Percentiles rank a stretch among this genome's conserved stretches.
phyloP scores from a whole-genome alignment of 1,284 basidiomycete genomes.

The Tylopilus sp. region DNA sequence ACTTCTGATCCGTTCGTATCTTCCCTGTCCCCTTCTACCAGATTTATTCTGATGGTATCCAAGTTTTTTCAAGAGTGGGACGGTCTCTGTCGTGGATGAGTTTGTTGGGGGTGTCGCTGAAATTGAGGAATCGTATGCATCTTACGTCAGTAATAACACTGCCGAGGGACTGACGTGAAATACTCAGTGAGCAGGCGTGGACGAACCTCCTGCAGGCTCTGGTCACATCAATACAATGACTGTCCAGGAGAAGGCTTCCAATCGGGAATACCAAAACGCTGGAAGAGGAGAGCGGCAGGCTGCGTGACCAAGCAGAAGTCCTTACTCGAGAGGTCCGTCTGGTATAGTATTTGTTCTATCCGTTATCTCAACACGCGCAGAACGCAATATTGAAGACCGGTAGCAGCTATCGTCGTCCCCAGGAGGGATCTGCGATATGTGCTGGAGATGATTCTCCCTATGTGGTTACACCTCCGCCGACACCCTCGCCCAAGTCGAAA shows the following conservation, averaged over 20 bases:
- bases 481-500: slow-evolving; percentile 56
- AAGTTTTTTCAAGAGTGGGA: slow-evolving; percentile 72
- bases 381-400: slow-evolving; percentile 59
- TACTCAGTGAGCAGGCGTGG: slow-evolving; percentile 35
- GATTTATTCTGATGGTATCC: slow-evolving; percentile 15
- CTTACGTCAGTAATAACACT: background rate
- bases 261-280: slow-evolving; percentile 22
- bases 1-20: too few species aligned
- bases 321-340: slow-evolving; percentile 31
- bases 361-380: slow-evolving; percentile 35
- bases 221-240: slow-evolving; percentile 30
- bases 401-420: slow-evolving; percentile 67
- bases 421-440: slow-evolving; percentile 30
- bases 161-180: slow-evolving; percentile 1
- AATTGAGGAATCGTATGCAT: slow-evolving; percentile 68
- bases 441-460: slow-evolving; percentile 15
- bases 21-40: background rate
- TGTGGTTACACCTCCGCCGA: background rate
- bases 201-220: slow-evolving; percentile 23
- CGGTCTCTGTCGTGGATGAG: slow-evolving; percentile 71
- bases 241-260: slow-evolving; percentile 29
- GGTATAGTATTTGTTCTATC: background rate
- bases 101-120: slow-evolving; percentile 77
- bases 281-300: slow-evolving; percentile 22
- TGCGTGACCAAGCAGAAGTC: slow-evolving; percentile 23